These are phyloP conservation scores for Orbilia oligospora DNA, from an alignment of 2,329 filamentous ascomycete genomes.

Conservation along the genomic window DNA sequence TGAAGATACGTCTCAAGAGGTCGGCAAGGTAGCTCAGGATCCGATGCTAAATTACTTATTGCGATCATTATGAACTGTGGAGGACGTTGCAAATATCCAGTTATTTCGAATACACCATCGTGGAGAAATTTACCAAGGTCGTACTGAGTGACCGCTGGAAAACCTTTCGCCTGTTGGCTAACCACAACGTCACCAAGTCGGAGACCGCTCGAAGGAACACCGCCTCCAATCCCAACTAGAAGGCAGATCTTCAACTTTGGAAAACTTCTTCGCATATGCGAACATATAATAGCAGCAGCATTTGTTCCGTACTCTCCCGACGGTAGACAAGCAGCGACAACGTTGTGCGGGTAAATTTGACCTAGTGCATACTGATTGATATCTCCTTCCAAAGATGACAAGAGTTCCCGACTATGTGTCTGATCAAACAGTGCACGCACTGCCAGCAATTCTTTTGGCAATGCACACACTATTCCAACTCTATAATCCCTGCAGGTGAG, in stretches of 20 bases:
- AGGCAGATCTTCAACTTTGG: conserved; percentile 7
- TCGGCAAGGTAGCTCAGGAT: conserved; percentile 4
- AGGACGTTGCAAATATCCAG: conserved; percentile 23
- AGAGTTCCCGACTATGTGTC: not conserved
- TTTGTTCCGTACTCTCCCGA: conserved; percentile 30
- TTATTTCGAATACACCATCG: not conserved
- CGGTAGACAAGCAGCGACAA: conserved; percentile 24
- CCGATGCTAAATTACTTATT: conserved; percentile 27
- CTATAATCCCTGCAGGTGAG: conserved; percentile 12
- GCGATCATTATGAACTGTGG: conserved; percentile 39
- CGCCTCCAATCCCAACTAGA: conserved; percentile 40
- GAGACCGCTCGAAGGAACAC: conserved; percentile 27
- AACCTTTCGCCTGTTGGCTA: not conserved
- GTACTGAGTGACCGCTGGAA: conserved; percentile 46
- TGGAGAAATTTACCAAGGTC: conserved; percentile 37
- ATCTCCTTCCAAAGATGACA: not conserved
- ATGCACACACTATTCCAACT: conserved; percentile 26
- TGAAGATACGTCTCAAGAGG: conserved; percentile 22
- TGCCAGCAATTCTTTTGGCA: conserved; percentile 28
- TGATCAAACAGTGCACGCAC: conserved; percentile 30
- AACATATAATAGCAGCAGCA: conserved; percentile 7
- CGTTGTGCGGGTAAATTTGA: conserved; percentile 14
- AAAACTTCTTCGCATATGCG: conserved; percentile 30
- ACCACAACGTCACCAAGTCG: conserved; percentile 48
- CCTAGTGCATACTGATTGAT: conserved; percentile 33